phyloP scores from a whole-genome alignment of 805 yeast genomes.

The Ogataea pini region DNA sequence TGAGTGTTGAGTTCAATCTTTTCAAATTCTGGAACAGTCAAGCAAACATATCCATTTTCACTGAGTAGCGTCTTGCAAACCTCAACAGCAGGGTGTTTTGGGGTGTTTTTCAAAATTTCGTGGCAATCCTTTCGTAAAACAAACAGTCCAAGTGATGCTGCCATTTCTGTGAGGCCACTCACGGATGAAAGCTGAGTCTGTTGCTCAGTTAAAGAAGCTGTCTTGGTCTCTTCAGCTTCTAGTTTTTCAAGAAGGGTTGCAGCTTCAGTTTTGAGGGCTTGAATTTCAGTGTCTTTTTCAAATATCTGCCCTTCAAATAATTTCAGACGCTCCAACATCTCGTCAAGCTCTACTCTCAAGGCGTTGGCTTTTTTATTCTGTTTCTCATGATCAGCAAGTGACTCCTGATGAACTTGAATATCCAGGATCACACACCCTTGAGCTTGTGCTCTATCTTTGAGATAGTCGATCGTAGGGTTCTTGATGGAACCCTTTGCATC shows the following conservation, averaged over 20 bases:
- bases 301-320: not conserved
- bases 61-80: constrained; percentile 12
- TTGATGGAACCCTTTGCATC: not conserved
- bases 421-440: not conserved
- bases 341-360: not conserved
- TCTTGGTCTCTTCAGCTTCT: not conserved
- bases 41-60: constrained; percentile 23
- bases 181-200: not conserved
- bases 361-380: not conserved
- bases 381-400: not conserved
- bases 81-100: constrained; percentile 23
- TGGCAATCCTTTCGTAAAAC: constrained; percentile 10
- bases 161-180: not conserved
- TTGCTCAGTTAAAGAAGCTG: not conserved
- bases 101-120: constrained; percentile 4
- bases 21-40: constrained; percentile 16
- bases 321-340: not conserved
- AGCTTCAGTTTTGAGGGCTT: not conserved
- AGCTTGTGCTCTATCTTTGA: not conserved
- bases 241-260: not conserved
- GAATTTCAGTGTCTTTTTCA: not conserved
- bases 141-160: constrained; percentile 1
- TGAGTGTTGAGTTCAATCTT: not conserved
- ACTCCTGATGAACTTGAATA: not conserved
- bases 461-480: not conserved